Evolutionary conservation across 2,329 filamentous ascomycete genomes (phyloP).

Genomic region (Aspergillus hortae): DNA sequence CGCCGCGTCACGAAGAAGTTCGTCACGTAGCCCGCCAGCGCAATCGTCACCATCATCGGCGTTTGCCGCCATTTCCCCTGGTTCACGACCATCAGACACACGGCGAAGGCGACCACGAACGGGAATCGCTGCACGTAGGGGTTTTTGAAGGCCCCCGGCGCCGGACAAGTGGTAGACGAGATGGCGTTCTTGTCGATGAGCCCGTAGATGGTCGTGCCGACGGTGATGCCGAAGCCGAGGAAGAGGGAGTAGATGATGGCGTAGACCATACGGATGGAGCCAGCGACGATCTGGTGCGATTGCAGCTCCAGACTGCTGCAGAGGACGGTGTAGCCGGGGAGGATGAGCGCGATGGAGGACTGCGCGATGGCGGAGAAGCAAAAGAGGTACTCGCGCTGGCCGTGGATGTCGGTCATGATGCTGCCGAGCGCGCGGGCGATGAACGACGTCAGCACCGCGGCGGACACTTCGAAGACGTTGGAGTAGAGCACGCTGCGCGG

Average conservation of each 20-base stretch:
- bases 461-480: slow-evolving; percentile 63
- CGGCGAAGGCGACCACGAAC: slow-evolving; percentile 69
- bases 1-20: slow-evolving; percentile 68
- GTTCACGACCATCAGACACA: slow-evolving; percentile 74
- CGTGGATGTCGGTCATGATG: slow-evolving; percentile 46
- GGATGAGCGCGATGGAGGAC: slow-evolving; percentile 70
- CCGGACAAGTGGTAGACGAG: slow-evolving; percentile 44
- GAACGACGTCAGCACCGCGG: slow-evolving; percentile 65
- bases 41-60: slow-evolving; percentile 71
- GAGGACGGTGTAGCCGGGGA: slow-evolving; percentile 65
- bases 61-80: slow-evolving; percentile 77
- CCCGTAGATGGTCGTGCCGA: slow-evolving; percentile 62
- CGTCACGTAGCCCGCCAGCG: slow-evolving; percentile 69
- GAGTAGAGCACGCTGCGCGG: slow-evolving; percentile 66
- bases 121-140: slow-evolving; percentile 56
- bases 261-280: slow-evolving; percentile 71
- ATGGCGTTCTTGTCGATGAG: slow-evolving; percentile 56
- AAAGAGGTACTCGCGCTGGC: slow-evolving; percentile 48
- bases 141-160: slow-evolving; percentile 47
- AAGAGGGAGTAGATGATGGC: slow-evolving; percentile 71
- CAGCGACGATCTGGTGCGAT: slow-evolving; percentile 65
- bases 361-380: slow-evolving; percentile 71
- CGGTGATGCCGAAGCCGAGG: slow-evolving; percentile 68
- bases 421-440: slow-evolving; percentile 67
- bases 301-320: slow-evolving; percentile 64